Percentiles rank a stretch among this genome's conserved stretches.
phyloP scores from a whole-genome alignment of 805 yeast species.

The Geotrichum ghanense region DNA sequence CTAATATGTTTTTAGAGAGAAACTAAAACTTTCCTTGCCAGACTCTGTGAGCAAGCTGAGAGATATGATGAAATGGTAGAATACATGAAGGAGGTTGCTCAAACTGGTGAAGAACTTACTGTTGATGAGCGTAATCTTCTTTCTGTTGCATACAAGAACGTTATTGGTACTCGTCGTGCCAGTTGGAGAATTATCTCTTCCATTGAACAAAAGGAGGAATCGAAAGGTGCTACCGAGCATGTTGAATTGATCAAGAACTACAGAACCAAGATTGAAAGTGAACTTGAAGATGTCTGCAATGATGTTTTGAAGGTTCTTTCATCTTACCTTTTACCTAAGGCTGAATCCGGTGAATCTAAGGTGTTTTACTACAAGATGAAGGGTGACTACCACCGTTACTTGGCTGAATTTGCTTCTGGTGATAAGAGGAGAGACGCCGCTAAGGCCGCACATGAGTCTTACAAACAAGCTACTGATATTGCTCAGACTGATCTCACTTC shows the following conservation, averaged over 20 bases:
- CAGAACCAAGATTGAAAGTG: slow-evolving; percentile 91
- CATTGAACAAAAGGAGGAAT: slow-evolving; percentile 98
- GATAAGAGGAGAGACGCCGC: slow-evolving; percentile 94
- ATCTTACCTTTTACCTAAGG: slow-evolving; percentile 84
- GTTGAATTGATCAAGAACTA: slow-evolving; percentile 85
- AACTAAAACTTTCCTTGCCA: slow-evolving; percentile 96
- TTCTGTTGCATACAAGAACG: slow-evolving; percentile 97
- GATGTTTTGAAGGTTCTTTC: slow-evolving; percentile 85
- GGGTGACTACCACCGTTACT: slow-evolving; percentile 98
- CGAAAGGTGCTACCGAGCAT: slow-evolving; percentile 86
- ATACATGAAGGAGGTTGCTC: slow-evolving; percentile 95
- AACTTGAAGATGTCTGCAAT: slow-evolving; percentile 89
- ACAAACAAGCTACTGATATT: slow-evolving; percentile 93
- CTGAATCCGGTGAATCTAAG: slow-evolving; percentile 96
- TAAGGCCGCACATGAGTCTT: slow-evolving; percentile 86
- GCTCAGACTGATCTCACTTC: slow-evolving; percentile 98
- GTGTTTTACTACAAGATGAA: slow-evolving; percentile 98
- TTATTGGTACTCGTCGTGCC: slow-evolving; percentile 98
- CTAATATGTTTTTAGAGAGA: slow-evolving; percentile 29
- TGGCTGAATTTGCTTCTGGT: slow-evolving; percentile 92
- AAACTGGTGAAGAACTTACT: slow-evolving; percentile 55
- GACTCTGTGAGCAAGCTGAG: slow-evolving; percentile 99
- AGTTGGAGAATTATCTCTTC: slow-evolving; percentile 99
- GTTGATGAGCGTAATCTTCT: slow-evolving; percentile 97
- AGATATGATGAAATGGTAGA: slow-evolving; percentile 99